phyloP scores from a whole-genome alignment of 345 rosid species.

The Triadica sebifera region DNA sequence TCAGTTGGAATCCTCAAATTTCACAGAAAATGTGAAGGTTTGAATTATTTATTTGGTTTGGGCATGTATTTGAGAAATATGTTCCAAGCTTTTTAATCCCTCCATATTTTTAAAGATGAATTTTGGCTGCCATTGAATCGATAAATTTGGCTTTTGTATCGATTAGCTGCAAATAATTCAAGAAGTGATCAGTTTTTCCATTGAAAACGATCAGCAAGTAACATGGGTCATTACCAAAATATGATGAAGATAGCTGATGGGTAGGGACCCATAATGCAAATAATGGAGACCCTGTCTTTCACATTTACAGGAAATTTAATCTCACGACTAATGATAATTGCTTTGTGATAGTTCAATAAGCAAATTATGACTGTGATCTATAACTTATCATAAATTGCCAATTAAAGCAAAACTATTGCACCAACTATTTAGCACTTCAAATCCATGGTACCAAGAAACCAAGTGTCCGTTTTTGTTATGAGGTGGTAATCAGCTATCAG shows the following conservation, averaged over 20 bases:
- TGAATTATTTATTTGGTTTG: too few species aligned
- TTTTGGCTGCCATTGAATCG: too few species aligned
- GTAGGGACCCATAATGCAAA: background rate
- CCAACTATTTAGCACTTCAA: background rate
- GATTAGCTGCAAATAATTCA: background rate
- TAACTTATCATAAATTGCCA: background rate
- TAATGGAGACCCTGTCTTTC: background rate
- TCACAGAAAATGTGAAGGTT: too few species aligned
- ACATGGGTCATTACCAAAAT: background rate
- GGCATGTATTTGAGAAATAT: too few species aligned
- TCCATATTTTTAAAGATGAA: too few species aligned
- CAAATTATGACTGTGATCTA: background rate
- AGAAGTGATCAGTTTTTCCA: background rate
- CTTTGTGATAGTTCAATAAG: background rate
- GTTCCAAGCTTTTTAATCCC: too few species aligned
- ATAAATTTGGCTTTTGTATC: too few species aligned
- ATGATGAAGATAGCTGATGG: background rate
- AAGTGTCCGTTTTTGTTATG: too few species aligned
- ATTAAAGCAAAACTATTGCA: background rate
- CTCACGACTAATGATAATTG: background rate
- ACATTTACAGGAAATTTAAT: too few species aligned
- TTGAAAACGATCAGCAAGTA: slow-evolving; percentile 6
- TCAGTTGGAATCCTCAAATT: too few species aligned
- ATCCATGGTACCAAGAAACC: too few species aligned
- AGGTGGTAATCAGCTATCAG: too few species aligned